Conservation (phyloP, 2,329 filamentous ascomycete genomes). For the Allantophomopsis lycopodina region DNA sequence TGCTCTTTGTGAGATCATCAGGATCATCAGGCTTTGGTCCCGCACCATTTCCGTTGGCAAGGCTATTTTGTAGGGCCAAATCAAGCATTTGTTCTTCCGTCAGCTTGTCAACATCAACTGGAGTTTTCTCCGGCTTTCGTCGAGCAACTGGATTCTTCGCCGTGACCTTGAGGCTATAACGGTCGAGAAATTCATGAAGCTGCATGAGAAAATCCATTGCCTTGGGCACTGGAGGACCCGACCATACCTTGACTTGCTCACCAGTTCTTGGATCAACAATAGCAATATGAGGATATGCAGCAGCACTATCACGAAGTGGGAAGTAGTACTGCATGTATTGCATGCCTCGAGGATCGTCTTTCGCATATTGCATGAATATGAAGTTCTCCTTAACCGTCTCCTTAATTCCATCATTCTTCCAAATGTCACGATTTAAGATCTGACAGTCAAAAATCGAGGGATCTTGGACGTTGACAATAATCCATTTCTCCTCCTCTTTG, state of each 20-base stretch:
- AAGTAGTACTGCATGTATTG: conserved; percentile 92
- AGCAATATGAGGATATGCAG: conserved; percentile 89
- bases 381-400: conserved; percentile 85
- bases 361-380: conserved; percentile 88
- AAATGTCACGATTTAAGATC: conserved; percentile 83
- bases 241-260: conserved; percentile 96
- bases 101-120: conserved; percentile 71
- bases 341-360: conserved; percentile 63
- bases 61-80: conserved; percentile 80
- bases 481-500: conserved; percentile 83
- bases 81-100: conserved; percentile 97
- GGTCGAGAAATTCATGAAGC: conserved; percentile 89
- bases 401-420: conserved; percentile 73
- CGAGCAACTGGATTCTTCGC: conserved; percentile 89
- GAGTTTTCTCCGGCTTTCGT: conserved; percentile 56
- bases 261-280: conserved; percentile 93
- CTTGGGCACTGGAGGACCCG: conserved; percentile 64
- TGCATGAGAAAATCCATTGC: conserved; percentile 78
- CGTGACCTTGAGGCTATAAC: conserved; percentile 78
- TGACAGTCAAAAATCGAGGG: conserved; percentile 91
- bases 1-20: conserved; percentile 69
- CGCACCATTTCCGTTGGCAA: conserved; percentile 36
- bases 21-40: conserved; percentile 58
- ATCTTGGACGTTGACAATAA: conserved; percentile 92
- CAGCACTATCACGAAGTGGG: conserved; percentile 59